These are phyloP conservation scores for Wickerhamomyces xylosicus DNA, from an alignment of 805 yeast species.

Conservation along the genomic window DNA sequence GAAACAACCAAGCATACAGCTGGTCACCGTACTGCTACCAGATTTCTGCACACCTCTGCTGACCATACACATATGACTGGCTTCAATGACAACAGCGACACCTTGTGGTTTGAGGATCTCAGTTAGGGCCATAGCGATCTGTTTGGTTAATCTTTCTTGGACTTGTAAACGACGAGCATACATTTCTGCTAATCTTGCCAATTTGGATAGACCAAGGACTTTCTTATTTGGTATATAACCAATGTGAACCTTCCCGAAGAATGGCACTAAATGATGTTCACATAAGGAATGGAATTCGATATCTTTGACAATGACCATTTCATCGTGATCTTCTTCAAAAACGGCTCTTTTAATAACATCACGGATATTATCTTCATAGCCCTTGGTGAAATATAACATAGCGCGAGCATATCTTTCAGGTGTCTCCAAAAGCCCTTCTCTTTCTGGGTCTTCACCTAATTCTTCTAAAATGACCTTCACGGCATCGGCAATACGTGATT, in stretches of 20 bases:
- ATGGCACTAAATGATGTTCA: constrained; percentile 97
- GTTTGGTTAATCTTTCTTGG: constrained; percentile 95
- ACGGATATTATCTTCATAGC: constrained; percentile 88
- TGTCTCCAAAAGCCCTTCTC: constrained; percentile 89
- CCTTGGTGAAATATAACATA: constrained; percentile 90
- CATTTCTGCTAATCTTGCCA: constrained; percentile 96
- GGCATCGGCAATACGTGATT: constrained; percentile 73
- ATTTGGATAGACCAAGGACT: constrained; percentile 84
- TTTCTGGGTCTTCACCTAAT: constrained; percentile 79
- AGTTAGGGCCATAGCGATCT: constrained; percentile 90
- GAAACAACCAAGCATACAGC: constrained; percentile 96
- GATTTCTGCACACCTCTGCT: constrained; percentile 95
- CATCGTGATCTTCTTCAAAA: constrained; percentile 97
- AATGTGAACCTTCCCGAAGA: constrained; percentile 92
- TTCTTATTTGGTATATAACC: constrained; percentile 95
- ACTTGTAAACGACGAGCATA: constrained; percentile 92
- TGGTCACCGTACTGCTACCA: constrained; percentile 86
- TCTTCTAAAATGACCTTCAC: constrained; percentile 59
- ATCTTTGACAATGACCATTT: constrained; percentile 95
- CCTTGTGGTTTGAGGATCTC: constrained; percentile 92
- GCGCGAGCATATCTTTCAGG: constrained; percentile 97
- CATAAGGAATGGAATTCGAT: constrained; percentile 88
- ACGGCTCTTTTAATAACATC: constrained; percentile 93
- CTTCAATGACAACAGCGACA: constrained; percentile 97
- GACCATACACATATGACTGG: constrained; percentile 98